Evolutionary conservation across 768 basidiomycete species (phyloP), one percentile per base, ranked within the genome.

Genomic region (Boletus edulis): DNA sequence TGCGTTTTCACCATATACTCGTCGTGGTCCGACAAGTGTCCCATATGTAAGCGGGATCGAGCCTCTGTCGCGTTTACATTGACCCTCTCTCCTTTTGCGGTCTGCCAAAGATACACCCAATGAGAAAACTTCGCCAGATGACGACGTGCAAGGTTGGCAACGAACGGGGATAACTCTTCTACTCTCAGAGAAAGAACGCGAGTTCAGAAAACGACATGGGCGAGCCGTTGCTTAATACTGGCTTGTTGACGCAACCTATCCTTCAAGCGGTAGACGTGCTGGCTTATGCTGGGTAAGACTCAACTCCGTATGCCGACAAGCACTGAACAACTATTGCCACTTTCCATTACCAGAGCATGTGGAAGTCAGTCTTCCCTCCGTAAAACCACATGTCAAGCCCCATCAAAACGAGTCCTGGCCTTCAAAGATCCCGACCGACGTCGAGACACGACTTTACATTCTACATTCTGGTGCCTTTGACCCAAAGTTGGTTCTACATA

Each of bases 181-280:
- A 22, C 22, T 20, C n/a, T 81, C 85, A 9, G 77, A 87, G 1
- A 20, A 20, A 20, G 46, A 93, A 93, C 62, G 84, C 87, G 3
- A 83, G 80, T 39, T 80, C 82, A 43, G 86, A 89, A 65, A 83
- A 86, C 4, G 86, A 92, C 59, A 77, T 94, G 10, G 86, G 91
- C 64, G 93, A 97, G 57, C 84, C 85, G 0, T 72, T 87, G 56
- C 80, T 97, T 1, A 91, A 93, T 55, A 79, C 86, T 0, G 96
- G 96, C 2, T 74, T 98, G 22, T 85, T 98, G 61, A 92, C 92
- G 2, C 97, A 98, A 69, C 96, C 96, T 1, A 84, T 96, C 12
- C 77, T 98, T 0, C 20, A 20, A 20, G 20, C 20, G n/a, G n/a
- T n/a, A n/a, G n/a, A 20, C 20, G 20, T 20, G 20, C 20, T 20